Conservation (phyloP, 1,139 yeast species). For the Kodamaea fungicola region DNA sequence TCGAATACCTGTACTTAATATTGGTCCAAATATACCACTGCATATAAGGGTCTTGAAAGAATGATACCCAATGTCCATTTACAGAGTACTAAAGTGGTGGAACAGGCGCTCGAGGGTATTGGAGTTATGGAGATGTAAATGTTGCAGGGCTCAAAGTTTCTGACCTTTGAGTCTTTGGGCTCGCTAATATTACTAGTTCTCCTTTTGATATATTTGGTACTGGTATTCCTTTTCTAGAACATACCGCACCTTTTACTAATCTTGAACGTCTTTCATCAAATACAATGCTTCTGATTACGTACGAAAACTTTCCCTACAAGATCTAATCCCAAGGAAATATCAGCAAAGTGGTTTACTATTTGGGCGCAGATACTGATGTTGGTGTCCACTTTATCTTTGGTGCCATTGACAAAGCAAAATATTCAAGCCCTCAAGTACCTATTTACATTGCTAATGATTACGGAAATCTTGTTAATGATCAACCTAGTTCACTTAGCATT, state of each 20-base stretch:
- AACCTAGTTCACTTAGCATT: not conserved
- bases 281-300: constrained; percentile 43
- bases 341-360: constrained; percentile 42
- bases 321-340: constrained; percentile 50
- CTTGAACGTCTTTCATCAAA: constrained; percentile 36
- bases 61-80: constrained; percentile 31
- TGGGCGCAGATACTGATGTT: constrained; percentile 11
- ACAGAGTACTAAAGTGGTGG: constrained; percentile 60
- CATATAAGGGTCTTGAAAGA: constrained; percentile 27
- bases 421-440: constrained; percentile 37
- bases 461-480: not conserved
- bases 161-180: constrained; percentile 48
- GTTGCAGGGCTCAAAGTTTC: constrained; percentile 41
- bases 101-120: constrained; percentile 56
- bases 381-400: constrained; percentile 53
- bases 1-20: constrained; percentile 31
- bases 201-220: constrained; percentile 52
- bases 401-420: constrained; percentile 52
- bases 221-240: constrained; percentile 51
- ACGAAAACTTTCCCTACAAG: constrained; percentile 56
- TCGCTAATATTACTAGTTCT: constrained; percentile 42
- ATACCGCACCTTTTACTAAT: constrained; percentile 8
- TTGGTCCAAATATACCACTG: constrained; percentile 38
- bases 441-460: constrained; percentile 18
- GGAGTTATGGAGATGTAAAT: constrained; percentile 47